Percentiles rank a stretch among this genome's conserved stretches.
phyloP scores from a whole-genome alignment of 2,329 filamentous ascomycete genomes.

The Diplodia seriata region DNA sequence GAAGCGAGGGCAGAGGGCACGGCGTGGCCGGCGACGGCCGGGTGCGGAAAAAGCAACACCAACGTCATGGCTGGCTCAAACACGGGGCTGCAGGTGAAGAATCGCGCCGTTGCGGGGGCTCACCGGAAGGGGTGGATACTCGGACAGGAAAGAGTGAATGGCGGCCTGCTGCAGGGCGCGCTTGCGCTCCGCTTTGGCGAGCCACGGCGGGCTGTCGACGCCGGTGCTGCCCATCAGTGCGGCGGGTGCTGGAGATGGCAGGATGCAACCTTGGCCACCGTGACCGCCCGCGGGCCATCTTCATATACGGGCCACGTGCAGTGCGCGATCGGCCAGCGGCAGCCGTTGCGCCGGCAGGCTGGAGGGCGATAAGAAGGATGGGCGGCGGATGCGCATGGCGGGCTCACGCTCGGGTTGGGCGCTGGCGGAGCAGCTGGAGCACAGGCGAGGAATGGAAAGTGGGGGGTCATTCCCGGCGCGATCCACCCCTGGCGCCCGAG shows the following conservation, averaged over 20 bases:
- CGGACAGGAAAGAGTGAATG: constrained; percentile 20
- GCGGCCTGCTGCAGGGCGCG: constrained; percentile 22
- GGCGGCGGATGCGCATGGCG: background rate
- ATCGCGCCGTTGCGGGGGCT: background rate
- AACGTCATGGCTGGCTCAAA: background rate
- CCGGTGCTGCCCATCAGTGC: constrained; percentile 14
- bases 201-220: constrained; percentile 1
- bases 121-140: constrained; percentile 17
- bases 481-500: constrained; percentile 24
- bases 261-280: background rate
- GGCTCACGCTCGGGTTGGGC: background rate
- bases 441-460: constrained; percentile 5
- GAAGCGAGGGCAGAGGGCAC: constrained; percentile 4
- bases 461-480: constrained; percentile 27
- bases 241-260: background rate
- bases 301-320: constrained; percentile 19
- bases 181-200: constrained; percentile 22
- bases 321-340: constrained; percentile 14
- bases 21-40: constrained; percentile 10
- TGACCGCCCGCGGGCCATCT: background rate
- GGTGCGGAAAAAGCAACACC: constrained; percentile 11
- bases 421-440: background rate
- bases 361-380: background rate
- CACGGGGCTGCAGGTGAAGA: constrained; percentile 4
- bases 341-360: constrained; percentile 9